phyloP scores from a whole-genome alignment of 495 filamentous ascomycete genomes.

The Aspergillus nanangensis region DNA sequence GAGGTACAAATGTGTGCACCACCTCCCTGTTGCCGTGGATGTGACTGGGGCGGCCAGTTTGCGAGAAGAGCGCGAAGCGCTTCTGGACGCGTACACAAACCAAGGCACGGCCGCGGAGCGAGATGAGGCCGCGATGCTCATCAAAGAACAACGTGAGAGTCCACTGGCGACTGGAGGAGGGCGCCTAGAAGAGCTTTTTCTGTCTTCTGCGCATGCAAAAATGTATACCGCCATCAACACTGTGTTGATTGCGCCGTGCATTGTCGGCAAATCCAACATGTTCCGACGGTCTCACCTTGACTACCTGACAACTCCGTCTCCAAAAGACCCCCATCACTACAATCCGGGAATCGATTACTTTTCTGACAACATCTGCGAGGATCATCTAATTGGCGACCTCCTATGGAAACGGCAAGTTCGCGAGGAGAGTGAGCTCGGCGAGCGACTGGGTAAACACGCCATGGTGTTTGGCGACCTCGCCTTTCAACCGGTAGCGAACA shows the following conservation, averaged over 20 bases:
- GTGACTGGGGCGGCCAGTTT: conserved; percentile 36
- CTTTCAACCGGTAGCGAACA: conserved; percentile 81
- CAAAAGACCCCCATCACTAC: conserved; percentile 25
- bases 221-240: conserved; percentile 99
- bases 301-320: conserved; percentile 59
- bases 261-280: conserved; percentile 97
- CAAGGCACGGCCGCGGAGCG: not conserved
- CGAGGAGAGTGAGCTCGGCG: conserved; percentile 38
- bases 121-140: not conserved
- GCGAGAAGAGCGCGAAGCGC: conserved; percentile 37
- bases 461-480: conserved; percentile 81
- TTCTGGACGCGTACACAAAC: conserved; percentile 27
- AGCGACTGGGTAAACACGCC: conserved; percentile 68
- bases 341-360: conserved; percentile 83
- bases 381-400: conserved; percentile 91
- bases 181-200: conserved; percentile 87
- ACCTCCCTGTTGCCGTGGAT: conserved; percentile 83
- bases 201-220: conserved; percentile 91
- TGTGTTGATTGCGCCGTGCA: conserved; percentile 83
- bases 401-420: conserved; percentile 63
- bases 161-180: conserved; percentile 59
- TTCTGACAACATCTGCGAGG: conserved; percentile 94
- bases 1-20: conserved; percentile 93
- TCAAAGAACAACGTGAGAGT: conserved; percentile 9
- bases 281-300: conserved; percentile 90